Evolutionary conservation across 495 filamentous ascomycete genomes (phyloP), one percentile per base, ranked within the genome.

Genomic region (Ascodesmis nigricans): DNA sequence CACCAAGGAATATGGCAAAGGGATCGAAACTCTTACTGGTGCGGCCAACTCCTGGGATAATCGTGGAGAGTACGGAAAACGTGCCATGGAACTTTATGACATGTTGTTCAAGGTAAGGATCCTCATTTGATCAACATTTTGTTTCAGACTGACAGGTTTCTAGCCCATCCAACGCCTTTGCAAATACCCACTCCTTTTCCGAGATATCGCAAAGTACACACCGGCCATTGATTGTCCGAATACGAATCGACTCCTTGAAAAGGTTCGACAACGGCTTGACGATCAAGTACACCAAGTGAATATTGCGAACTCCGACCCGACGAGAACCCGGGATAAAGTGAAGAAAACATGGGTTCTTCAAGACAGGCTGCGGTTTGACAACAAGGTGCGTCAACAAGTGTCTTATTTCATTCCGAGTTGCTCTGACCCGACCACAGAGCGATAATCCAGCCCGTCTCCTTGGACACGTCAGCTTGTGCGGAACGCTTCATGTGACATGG

Each of bases 91-190:
- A 1, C 63, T 91, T 43, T 69, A 69, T 40, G 87, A 97, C 53
- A 63, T 97, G 29, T 63, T 95, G 24, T 81, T 92, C 31, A 95
- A 95, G 67, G 83, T 79, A 54, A 34, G 56, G 36, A 0, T 26
- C 7, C 20, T n/a, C n/a, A n/a, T n/a, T 11, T 25, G 9, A 7
- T 3, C 10, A 14, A 33, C 31, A 36, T 32, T 24, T 7, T n/a
- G 9, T 11, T 20, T 30, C 2, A 4, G n/a, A n/a, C n/a, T n/a
- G n/a, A n/a, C n/a, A n/a, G n/a, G n/a, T n/a, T n/a, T 16, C 20
- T 45, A 92, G 87, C 87, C 87, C 0, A 79, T 92, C 35, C 87
- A 97, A 59, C 66, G 87, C 21, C 66, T 95, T 9, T 90, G 78
- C 63, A 81, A 76, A 58, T 97, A 97, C 55, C 78, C 78, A 6